Evolutionary conservation across 2,329 filamentous ascomycete genomes (phyloP).

Genomic region (Penicillium nordicum): DNA sequence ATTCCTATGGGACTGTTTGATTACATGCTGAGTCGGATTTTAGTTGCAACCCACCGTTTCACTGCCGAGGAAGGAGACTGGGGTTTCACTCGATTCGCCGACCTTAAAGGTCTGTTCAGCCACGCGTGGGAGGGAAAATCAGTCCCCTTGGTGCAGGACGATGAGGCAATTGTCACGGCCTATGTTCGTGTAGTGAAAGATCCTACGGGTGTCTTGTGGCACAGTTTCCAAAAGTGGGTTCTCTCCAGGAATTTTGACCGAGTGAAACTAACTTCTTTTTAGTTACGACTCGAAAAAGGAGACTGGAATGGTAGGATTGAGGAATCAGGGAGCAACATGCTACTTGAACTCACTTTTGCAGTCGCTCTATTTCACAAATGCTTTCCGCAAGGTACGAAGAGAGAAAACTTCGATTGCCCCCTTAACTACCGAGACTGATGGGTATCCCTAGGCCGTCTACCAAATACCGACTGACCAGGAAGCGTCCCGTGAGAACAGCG

Average conservation of each 20-base stretch:
- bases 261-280: conserved; percentile 27
- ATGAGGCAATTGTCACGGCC: conserved; percentile 46
- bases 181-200: conserved; percentile 51
- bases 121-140: conserved; percentile 67
- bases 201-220: conserved; percentile 49
- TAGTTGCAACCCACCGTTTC: conserved; percentile 85
- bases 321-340: conserved; percentile 93
- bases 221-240: conserved; percentile 45
- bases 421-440: neutral
- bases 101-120: conserved; percentile 80
- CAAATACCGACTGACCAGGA: conserved; percentile 91
- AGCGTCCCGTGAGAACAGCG: conserved; percentile 77
- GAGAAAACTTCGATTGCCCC: neutral
- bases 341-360: conserved; percentile 83
- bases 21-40: conserved; percentile 1
- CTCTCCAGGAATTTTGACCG: neutral
- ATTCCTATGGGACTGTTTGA: neutral
- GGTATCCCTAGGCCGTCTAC: conserved; percentile 70
- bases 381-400: conserved; percentile 75
- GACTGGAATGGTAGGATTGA: conserved; percentile 92
- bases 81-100: conserved; percentile 96
- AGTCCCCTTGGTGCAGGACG: conserved; percentile 53
- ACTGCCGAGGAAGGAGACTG: conserved; percentile 95
- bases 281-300: conserved; percentile 98
- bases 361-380: conserved; percentile 82